Evolutionary conservation across 306 rosid genomes (phyloP).

Genomic region (Gastrolobium bilobum): DNA sequence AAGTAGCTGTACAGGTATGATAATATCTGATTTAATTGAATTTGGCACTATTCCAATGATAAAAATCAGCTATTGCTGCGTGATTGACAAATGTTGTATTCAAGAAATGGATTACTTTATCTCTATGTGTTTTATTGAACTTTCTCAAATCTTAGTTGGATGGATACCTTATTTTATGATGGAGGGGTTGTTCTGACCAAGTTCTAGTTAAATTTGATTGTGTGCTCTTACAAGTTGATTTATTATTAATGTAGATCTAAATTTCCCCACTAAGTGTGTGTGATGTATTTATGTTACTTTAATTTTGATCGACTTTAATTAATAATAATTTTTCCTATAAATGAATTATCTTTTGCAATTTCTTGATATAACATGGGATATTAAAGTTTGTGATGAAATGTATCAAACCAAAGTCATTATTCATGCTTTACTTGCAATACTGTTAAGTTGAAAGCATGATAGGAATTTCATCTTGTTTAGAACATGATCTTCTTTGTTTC

Average conservation of each 20-base stretch:
- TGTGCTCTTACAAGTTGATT: neutral
- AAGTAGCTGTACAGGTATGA: constrained; percentile 73
- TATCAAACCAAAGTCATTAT: neutral
- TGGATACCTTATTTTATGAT: neutral
- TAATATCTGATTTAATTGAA: constrained; percentile 34
- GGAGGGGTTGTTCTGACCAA: constrained; percentile 14
- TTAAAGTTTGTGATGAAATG: constrained; percentile 12
- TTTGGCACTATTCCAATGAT: neutral
- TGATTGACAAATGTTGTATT: neutral
- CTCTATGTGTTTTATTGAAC: constrained; percentile 9
- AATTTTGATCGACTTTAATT: constrained; percentile 18
- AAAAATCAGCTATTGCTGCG: neutral
- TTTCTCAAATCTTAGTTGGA: constrained; percentile 8
- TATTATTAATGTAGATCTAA: constrained; percentile 22
- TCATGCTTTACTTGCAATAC: neutral
- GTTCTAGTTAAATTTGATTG: constrained; percentile 28
- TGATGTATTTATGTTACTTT: neutral
- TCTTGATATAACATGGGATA: neutral
- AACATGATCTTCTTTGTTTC: neutral
- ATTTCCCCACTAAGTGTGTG: neutral
- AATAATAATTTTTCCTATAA: neutral
- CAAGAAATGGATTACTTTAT: neutral
- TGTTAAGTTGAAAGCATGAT: neutral
- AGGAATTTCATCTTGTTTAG: constrained; percentile 28
- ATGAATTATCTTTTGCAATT: neutral